These are phyloP conservation scores for Saposhnikovia divaricata DNA, from an alignment of 129 eudicot genomes.

Conservation along the genomic window DNA sequence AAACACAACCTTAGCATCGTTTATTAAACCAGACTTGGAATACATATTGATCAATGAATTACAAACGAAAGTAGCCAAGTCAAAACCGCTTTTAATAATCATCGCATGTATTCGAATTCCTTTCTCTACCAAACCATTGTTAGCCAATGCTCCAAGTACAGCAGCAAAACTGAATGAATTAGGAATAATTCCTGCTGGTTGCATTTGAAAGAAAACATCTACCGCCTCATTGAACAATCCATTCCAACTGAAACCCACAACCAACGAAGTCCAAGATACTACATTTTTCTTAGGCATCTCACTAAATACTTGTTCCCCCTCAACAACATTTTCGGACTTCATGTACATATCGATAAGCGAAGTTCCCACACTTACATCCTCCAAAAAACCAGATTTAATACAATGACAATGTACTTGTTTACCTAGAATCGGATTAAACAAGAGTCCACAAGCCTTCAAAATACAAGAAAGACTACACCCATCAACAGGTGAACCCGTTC, in stretches of 20 bases:
- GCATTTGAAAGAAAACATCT: slow-evolving; percentile 47
- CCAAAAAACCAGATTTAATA: slow-evolving; percentile 50
- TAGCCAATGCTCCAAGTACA: slow-evolving; percentile 68
- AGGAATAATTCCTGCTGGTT: slow-evolving; percentile 48
- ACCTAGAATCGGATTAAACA: slow-evolving; percentile 37
- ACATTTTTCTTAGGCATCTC: slow-evolving; percentile 72
- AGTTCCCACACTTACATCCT: slow-evolving; percentile 86
- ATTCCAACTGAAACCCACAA: slow-evolving; percentile 52
- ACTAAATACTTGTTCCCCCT: slow-evolving; percentile 52
- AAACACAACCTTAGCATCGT: slow-evolving; percentile 54
- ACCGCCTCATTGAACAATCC: slow-evolving; percentile 40
- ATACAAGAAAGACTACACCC: slow-evolving; percentile 71
- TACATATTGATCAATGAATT: slow-evolving; percentile 84
- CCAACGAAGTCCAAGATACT: slow-evolving; percentile 92
- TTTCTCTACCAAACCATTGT: slow-evolving; percentile 42
- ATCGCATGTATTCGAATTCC: slow-evolving; percentile 70
- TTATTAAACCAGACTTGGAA: slow-evolving; percentile 52
- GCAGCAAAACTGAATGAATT: slow-evolving; percentile 74
- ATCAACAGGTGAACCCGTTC: slow-evolving; percentile 43
- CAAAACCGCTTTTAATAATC: slow-evolving; percentile 70
- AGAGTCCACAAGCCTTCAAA: slow-evolving; percentile 64
- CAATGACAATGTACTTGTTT: slow-evolving; percentile 72
- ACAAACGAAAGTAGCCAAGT: slow-evolving; percentile 46
- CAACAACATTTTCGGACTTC: slow-evolving; percentile 37
- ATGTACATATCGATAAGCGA: slow-evolving; percentile 83